Base-by-base conservation (phyloP, 2,329 filamentous ascomycete genomes). In the Trichoderma arundinaceum region DNA sequence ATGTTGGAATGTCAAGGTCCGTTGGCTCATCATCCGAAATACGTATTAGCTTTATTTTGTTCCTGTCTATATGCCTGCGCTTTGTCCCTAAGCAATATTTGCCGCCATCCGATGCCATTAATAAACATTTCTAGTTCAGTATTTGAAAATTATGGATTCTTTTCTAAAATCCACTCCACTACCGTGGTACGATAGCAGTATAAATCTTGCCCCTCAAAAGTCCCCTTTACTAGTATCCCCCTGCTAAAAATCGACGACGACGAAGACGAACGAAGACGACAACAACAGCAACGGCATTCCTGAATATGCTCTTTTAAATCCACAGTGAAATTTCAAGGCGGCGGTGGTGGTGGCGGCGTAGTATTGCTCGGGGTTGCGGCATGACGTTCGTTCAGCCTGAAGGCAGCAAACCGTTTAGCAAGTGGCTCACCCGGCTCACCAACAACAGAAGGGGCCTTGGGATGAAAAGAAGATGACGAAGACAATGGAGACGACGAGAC, bases 351-450 rank as follows among this genome's bases (percentile, higher is more conserved):
- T 67, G 68, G 72, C 61, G 67, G 71, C 68, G 65, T 68, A 67
- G 68, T 66, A 61, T 64, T 66, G 60, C 65, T 66, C 52, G 59
- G 43, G 60, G 65, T 17, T 67, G 69, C 62, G 68, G 69, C 64
- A 69, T 69, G 72, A 65, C 73, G 74, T 69, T 82, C 80, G 74
- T 84, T 86, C 78, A 86, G 82, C 83, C 86, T 88, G 84, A 87
- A 84, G 79, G 84, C 83, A 83, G 84, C 84, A 85, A 88, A 84
- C 80, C 84, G 82, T 81, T 88, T 88, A 87, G 86, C 83, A 83
- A 88, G 83, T 69, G 82, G 83, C 80, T 84, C 82, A 75, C 80
- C 82, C 70, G 78, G 77, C 67, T 77, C 76, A 71, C 71, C 71
- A 66, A 70, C 71, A 66, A 69, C 46, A 64, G 65, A 56, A 63